Evolutionary conservation across 2,329 filamentous ascomycete species (phyloP), one percentile per base, ranked within the genome.

Genomic region (Amphichorda felina): DNA sequence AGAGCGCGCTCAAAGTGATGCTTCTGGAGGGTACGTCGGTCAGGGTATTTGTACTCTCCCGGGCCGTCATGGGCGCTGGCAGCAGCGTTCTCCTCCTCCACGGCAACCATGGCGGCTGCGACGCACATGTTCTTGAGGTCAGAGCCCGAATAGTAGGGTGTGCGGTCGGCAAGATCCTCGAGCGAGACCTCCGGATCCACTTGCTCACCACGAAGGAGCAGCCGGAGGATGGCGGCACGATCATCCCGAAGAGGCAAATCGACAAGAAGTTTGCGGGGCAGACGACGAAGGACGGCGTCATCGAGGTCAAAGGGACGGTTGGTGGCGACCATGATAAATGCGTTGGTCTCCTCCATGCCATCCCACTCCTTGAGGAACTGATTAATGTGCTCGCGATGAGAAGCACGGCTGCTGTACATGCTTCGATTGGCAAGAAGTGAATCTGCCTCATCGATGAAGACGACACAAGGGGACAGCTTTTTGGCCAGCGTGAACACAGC

Each of bases 361-460:
- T 96, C 91, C 91, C 89, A 96, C 55, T 96, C 89, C 36, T 87
- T 82, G 34, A 98, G 64, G 56, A 96, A 96, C 58, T 98, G 89
- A 51, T 95, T 98, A 56, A 96, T 88, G 37, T 91, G 80, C 54
- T 95, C 89, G 34, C 88, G 76, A 46, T 93, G 84, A 2, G 74
- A 79, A 5, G 75, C 74, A 21, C 83, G 70, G 45, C 75, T 78
- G 40, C 71, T 70, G 17, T 70, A 67, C 27, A 73, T 72, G 43
- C 76, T 71, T 37, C 91, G 76, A 13, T 82, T 79, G 18, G 84
- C 84, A 38, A 98, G 82, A 33, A 98, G 79, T 7, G 89, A 83
- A 54, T 98, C 91, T 16, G 88, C 91, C 60, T 98, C 91, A 50
- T 98, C 91, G 42, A 98, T 86, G 61, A 98, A 96, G 34, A 98